A percentile compares a stretch with the other conserved stretches of the same genome.
Evolutionary conservation across 140 eudicot genomes (phyloP).

Genomic region (Bidens hawaiensis): DNA sequence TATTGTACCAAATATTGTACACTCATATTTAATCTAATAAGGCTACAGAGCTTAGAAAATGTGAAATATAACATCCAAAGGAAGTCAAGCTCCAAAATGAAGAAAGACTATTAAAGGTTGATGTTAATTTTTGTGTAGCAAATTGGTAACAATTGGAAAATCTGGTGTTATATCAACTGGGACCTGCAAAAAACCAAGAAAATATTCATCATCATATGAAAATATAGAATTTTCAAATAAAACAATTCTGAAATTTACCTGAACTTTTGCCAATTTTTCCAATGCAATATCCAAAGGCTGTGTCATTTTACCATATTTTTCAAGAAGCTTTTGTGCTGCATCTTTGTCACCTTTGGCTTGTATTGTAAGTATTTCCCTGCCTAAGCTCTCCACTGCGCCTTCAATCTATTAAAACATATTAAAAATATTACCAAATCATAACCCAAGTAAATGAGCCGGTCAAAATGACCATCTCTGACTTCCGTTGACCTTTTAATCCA

Average conservation of each 20-base stretch:
- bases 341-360: conserved; percentile 91
- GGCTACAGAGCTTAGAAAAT: background rate
- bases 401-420: conserved; percentile 46
- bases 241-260: conserved; percentile 48
- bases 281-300: conserved; percentile 62
- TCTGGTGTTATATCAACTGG: conserved; percentile 88
- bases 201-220: background rate
- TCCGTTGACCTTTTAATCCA: background rate
- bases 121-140: conserved; percentile 15
- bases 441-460: background rate
- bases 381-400: conserved; percentile 69
- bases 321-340: conserved; percentile 63
- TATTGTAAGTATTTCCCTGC: conserved; percentile 78
- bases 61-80: background rate
- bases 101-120: conserved; percentile 8
- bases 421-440: background rate
- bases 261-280: conserved; percentile 52
- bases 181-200: conserved; percentile 43
- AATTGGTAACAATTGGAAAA: conserved; percentile 49
- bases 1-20: background rate
- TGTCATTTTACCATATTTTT: conserved; percentile 60
- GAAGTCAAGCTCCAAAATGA: background rate
- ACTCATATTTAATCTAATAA: background rate
- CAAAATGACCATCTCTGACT: background rate
- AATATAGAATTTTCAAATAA: background rate